Base-by-base conservation (phyloP, 1,139 yeast genomes). In the Sugiyamaella castrensis region DNA sequence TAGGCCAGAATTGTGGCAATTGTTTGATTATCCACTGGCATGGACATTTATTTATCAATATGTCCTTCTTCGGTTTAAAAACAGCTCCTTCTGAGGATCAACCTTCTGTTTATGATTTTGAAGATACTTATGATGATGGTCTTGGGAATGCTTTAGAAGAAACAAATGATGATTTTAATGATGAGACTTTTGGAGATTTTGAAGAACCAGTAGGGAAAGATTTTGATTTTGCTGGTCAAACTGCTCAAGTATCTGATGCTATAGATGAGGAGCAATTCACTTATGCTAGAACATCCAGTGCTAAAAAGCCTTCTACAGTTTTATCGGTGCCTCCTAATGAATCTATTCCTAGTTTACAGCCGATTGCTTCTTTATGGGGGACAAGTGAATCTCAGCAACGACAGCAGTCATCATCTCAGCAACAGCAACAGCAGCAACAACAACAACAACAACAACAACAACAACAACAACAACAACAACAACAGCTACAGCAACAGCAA, bases 171-270 rank as follows among this genome's bases (percentile, higher is more conserved):
- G 89, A 83, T 47, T 74, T 87, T 61, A 91, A 91, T 64, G 86
- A 82, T 54, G 95, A 87, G 63, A 91, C 98, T 1, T 91, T 91
- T 71, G 97, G 97, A 40, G 75, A 71, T 42, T 74, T 70, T 48
- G 71, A 76, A 8, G 76, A 67, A 27, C 42, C 53, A 2, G 57
- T 54, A 8, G 84, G 88, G 44, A 79, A 81, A 53, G 92, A 87
- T 62, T 88, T 87, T 64, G 82, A 82, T 66, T 88, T 89, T 66
- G 87, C 87, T 10, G 68, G 69, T 32, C 61, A 61, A 45, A 65
- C 76, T 9, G 68, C 74, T 10, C 64, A 66, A 10, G 68, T 67
- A 24, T 67, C 71, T 3, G 61, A 67, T 58, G 47, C 67, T 46
- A 47, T 71, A 57, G 68, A 63, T 46, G 65, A 64, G 39, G 69